Conservation (phyloP, 2,329 filamentous ascomycete species). For the Aureobasidium lini region DNA sequence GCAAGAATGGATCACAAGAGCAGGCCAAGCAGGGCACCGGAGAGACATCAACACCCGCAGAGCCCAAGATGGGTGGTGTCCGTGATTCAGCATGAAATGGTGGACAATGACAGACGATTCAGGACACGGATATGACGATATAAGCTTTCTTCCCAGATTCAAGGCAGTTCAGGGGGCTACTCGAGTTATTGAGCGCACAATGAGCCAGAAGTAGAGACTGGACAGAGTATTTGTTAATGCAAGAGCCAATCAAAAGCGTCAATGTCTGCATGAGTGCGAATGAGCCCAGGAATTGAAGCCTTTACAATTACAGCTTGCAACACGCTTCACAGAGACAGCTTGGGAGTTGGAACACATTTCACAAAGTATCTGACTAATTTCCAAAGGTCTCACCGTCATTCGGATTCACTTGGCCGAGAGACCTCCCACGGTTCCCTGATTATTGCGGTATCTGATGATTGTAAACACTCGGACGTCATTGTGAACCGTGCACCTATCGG, state of each 20-base stretch:
- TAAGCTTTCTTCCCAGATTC: not conserved
- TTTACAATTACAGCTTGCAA: too few relatives aligned
- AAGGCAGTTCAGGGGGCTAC: not conserved
- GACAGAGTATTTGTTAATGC: not conserved
- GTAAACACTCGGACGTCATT: not conserved
- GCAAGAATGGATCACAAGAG: constrained; percentile 25
- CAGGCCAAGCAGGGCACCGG: constrained; percentile 18
- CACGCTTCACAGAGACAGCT: too few relatives aligned
- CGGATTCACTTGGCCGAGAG: not conserved
- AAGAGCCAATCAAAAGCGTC: constrained; percentile 6
- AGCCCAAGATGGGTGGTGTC: constrained; percentile 23
- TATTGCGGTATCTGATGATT: too few relatives aligned
- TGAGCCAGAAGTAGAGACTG: not conserved
- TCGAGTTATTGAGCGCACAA: not conserved
- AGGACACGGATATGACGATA: constrained; percentile 11
- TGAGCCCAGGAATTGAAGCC: too few relatives aligned
- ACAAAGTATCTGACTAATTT: not conserved
- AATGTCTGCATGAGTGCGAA: not conserved
- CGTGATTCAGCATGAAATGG: not conserved
- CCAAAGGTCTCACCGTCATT: not conserved
- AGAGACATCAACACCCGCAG: constrained; percentile 19
- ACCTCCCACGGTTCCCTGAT: too few relatives aligned
- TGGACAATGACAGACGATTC: not conserved
- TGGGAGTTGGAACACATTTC: too few relatives aligned
- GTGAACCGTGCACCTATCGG: too few relatives aligned